Evolutionary conservation across 169 alveolate species (phyloP).

Genomic region (Babesia divergens): DNA sequence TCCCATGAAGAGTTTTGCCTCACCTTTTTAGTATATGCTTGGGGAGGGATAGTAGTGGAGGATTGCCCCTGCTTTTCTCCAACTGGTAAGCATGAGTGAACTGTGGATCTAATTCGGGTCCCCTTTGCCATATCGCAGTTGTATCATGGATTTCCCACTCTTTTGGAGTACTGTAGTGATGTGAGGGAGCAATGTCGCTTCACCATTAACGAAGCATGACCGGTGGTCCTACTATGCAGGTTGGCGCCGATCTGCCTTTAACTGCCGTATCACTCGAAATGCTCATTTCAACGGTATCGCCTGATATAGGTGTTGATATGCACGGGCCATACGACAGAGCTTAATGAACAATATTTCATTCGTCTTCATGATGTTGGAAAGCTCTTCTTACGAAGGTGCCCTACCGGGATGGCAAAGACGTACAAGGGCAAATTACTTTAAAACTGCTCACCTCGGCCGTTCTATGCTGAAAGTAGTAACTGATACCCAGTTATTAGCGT

Average conservation of each 20-base stretch:
- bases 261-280: too few relatives aligned
- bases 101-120: neutral
- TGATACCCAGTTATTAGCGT: too few relatives aligned
- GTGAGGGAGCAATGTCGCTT: neutral
- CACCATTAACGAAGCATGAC: neutral
- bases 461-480: too few relatives aligned
- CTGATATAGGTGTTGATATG: neutral
- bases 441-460: too few relatives aligned
- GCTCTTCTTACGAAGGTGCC: neutral
- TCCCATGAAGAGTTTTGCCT: too few relatives aligned
- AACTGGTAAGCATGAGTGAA: neutral
- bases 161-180: too few relatives aligned
- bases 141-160: too few relatives aligned
- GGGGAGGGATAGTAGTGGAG: too few relatives aligned
- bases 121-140: neutral
- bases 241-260: neutral
- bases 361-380: neutral
- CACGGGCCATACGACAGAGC: neutral
- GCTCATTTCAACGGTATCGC: neutral
- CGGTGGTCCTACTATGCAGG: neutral
- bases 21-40: too few relatives aligned
- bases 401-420: conserved; percentile 5
- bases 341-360: conserved; percentile 1
- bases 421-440: too few relatives aligned
- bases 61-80: conserved; percentile 3